Percentiles rank a stretch among this genome's conserved stretches.
Conservation (phyloP, 768 basidiomycete species). For the Lanmaoa pseudosensibilis region DNA sequence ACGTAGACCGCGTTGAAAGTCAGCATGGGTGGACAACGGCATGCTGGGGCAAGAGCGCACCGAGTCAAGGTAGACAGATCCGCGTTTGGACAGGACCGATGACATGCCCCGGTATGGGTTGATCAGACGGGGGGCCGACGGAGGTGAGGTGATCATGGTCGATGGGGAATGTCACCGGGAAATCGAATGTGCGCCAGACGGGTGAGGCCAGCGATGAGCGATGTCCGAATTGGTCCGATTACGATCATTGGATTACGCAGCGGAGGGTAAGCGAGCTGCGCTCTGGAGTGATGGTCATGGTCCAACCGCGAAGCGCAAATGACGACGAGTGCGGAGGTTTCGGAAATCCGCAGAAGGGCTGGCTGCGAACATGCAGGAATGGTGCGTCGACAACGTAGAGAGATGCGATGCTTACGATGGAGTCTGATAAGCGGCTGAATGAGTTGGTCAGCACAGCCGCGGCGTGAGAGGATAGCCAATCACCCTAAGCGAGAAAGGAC, state of each 20-base stretch:
- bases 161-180: not conserved
- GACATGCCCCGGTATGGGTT: not conserved
- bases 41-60: slow-evolving; percentile 8
- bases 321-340: not conserved
- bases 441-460: not conserved
- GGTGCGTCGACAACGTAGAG: slow-evolving; percentile 17
- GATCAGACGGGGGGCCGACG: slow-evolving; percentile 4
- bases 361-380: slow-evolving; percentile 24
- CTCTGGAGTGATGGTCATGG: not conserved
- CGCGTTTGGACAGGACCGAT: not conserved
- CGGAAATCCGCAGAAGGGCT: not conserved
- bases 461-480: slow-evolving; percentile 11
- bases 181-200: slow-evolving; percentile 1
- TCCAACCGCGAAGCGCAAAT: not conserved
- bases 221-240: not conserved
- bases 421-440: not conserved
- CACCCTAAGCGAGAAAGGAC: slow-evolving; percentile 10
- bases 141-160: slow-evolving; percentile 6
- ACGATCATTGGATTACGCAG: not conserved
- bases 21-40: slow-evolving; percentile 11
- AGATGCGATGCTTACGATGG: slow-evolving; percentile 7
- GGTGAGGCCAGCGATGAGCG: slow-evolving; percentile 2
- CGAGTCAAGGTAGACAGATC: not conserved
- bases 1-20: slow-evolving; percentile 7
- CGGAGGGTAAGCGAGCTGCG: not conserved